Conservation (phyloP, 2,329 filamentous ascomycete genomes). For the Fusarium newnesense region DNA sequence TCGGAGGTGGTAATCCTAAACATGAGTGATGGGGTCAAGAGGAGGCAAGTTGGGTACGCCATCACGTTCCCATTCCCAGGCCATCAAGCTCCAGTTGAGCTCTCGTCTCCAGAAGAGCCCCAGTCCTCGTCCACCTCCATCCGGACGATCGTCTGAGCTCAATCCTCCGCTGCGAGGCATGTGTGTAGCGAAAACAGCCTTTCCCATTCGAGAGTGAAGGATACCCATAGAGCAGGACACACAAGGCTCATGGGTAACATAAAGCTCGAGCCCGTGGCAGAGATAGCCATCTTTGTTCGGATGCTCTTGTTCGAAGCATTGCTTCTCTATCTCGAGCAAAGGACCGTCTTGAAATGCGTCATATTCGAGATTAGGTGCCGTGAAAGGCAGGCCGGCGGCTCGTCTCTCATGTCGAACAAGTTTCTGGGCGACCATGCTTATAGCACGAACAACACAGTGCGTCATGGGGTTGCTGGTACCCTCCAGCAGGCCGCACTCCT, state of each 20-base stretch:
- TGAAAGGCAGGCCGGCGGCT: conserved; percentile 48
- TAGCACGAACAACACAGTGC: conserved; percentile 80
- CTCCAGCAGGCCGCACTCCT: conserved; percentile 58
- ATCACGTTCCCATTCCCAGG: conserved; percentile 77
- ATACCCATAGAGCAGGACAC: conserved; percentile 98
- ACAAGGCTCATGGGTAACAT: conserved; percentile 95
- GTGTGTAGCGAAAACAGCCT: conserved; percentile 81
- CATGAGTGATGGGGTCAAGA: conserved; percentile 62
- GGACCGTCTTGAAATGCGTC: conserved; percentile 76
- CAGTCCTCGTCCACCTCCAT: conserved; percentile 68
- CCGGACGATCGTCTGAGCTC: conserved; percentile 76
- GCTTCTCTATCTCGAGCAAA: conserved; percentile 72
- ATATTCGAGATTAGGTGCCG: conserved; percentile 59
- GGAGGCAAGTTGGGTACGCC: conserved; percentile 50
- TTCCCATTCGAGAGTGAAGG: conserved; percentile 90
- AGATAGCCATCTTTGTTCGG: conserved; percentile 84
- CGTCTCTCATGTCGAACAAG: conserved; percentile 66
- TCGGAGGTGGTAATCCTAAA: conserved; percentile 57
- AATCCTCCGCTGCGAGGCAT: conserved; percentile 86
- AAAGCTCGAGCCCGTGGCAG: conserved; percentile 92
- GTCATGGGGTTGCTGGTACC: conserved; percentile 77
- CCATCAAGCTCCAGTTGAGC: conserved; percentile 86
- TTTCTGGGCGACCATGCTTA: conserved; percentile 83
- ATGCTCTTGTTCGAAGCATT: conserved; percentile 72
- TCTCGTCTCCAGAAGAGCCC: conserved; percentile 79